Evolutionary conservation across 1,284 basidiomycete species (phyloP).

Genomic region (Puccinia triticina): DNA sequence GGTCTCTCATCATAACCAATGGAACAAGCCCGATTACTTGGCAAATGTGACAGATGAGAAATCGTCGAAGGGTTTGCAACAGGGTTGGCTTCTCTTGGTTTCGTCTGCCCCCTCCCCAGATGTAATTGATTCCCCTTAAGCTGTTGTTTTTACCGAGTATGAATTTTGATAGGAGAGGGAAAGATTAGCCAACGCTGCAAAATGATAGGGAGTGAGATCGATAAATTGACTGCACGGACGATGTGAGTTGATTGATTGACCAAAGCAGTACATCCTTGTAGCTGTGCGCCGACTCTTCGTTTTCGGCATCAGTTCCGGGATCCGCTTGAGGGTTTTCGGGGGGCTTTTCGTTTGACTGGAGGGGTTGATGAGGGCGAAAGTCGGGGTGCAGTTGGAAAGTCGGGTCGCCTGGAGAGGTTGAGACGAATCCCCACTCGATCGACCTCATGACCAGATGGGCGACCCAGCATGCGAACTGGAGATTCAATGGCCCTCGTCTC

Average conservation of each 20-base stretch:
- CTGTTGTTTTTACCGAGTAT: background rate
- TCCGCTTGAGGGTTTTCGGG: too few species aligned
- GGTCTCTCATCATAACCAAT: constrained; percentile 20
- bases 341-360: background rate
- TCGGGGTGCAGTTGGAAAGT: constrained; percentile 24
- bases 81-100: background rate
- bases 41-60: background rate
- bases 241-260: constrained; percentile 29
- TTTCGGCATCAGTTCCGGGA: background rate
- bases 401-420: background rate
- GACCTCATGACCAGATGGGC: constrained; percentile 39
- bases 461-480: constrained; percentile 30
- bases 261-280: constrained; percentile 15
- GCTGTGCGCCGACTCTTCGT: background rate
- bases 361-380: background rate
- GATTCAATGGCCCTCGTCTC: constrained; percentile 22
- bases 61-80: background rate
- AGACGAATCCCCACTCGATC: constrained; percentile 32
- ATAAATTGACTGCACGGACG: constrained; percentile 24
- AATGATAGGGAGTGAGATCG: background rate
- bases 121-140: constrained; percentile 31
- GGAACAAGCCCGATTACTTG: background rate
- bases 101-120: constrained; percentile 35
- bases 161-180: background rate
- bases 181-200: background rate